Evolutionary conservation across 306 rosid species (phyloP), one percentile per base, ranked within the genome.

Genomic region (Trifolium dubium): DNA sequence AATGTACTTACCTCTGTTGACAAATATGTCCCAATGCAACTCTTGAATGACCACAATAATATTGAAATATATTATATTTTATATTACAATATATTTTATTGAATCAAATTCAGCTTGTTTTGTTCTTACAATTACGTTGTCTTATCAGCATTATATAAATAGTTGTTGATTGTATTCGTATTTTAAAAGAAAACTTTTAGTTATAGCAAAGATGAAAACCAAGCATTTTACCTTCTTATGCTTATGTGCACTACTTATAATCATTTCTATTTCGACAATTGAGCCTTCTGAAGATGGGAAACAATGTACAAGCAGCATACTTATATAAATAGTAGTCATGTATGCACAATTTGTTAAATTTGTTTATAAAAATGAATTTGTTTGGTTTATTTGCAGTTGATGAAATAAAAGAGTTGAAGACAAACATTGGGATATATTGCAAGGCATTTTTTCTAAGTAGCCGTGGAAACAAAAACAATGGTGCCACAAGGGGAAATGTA

Each of bases 231-330:
- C 49, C 64, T 66, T 73, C 1, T 37, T 73, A 29, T 66, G 65
- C 39, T 64, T 79, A 18, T 54, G 6, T 19, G 35, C 64, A 0
- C 35, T 79, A 5, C 10, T 73, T 23, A 2, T n/a, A n/a, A n/a
- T 79, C n/a, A 73, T 79, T 17, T 46, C 75, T 66, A 43, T 11
- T 47, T 17, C 56, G 18, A 74, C 82, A 46, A 46, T 34, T 34
- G 64, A 66, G 41, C 23, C 9, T 49, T 49, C 19, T 6, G 19
- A 49, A n/a, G 40, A 35, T 5, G 8, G 2, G 40, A 37, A 37
- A 37, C 40, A 37, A 37, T 37, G 40, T 37, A 37, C 10, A 37
- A 37, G 8, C 40, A 37, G 6, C 6, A 9, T 37, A 37, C 10
- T 6, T 37, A 37, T 37, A 0, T 7, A 37, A 37, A 37, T 37